phyloP scores from a whole-genome alignment of 2,329 filamentous ascomycete species.

The Sphaerulina vaccinii region DNA sequence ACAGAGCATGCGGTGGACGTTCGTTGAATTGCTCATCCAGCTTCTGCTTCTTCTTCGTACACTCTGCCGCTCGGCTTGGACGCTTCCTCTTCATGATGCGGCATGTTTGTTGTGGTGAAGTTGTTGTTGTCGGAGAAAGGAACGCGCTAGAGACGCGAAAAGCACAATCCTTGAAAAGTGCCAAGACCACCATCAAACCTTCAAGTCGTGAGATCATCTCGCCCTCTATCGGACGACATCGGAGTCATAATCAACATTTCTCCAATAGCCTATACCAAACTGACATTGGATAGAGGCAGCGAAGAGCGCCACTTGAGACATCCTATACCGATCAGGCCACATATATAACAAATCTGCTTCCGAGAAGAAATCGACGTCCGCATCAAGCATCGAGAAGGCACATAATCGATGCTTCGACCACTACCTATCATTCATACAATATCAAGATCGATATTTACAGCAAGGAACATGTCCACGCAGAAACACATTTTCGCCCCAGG shows the following conservation, averaged over 20 bases:
- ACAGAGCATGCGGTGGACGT: slow-evolving; percentile 23
- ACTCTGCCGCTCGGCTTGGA: slow-evolving; percentile 6
- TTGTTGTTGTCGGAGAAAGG: not conserved
- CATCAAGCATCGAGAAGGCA: not conserved
- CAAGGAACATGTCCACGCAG: slow-evolving; percentile 26
- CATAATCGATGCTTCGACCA: slow-evolving; percentile 2
- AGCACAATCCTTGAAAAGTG: not conserved
- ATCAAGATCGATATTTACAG: not conserved
- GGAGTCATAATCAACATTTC: slow-evolving; percentile 3
- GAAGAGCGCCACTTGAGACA: no score
- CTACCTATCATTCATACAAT: not conserved
- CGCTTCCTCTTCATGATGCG: slow-evolving; percentile 27
- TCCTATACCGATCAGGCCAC: no score
- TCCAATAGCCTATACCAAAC: no score
- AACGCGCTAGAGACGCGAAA: slow-evolving; percentile 4
- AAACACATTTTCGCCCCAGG: slow-evolving; percentile 62
- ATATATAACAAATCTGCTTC: no score
- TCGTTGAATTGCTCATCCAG: not conserved
- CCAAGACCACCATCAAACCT: not conserved
- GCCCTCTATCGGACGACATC: slow-evolving; percentile 2
- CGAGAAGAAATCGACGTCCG: no score
- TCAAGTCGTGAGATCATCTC: slow-evolving; percentile 11
- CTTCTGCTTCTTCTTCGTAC: slow-evolving; percentile 20
- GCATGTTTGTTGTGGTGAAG: not conserved
- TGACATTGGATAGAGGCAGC: no score